Percentiles rank a stretch among this genome's conserved stretches.
Evolutionary conservation across 1,284 basidiomycete species (phyloP).

Genomic region (Ceratobasidium sp.): DNA sequence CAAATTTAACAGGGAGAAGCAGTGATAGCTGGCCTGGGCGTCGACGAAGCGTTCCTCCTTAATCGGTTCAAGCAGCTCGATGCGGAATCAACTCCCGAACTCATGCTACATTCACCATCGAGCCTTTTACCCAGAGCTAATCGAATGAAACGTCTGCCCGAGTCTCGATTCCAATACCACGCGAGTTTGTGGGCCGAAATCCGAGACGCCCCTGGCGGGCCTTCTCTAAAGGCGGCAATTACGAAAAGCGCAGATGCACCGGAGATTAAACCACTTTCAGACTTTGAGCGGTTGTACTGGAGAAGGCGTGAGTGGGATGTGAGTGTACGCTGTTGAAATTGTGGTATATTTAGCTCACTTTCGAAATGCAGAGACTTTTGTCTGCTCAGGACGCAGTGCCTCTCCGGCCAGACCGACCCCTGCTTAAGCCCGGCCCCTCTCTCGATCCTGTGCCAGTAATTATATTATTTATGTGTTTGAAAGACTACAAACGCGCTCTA

Average conservation of each 20-base stretch:
- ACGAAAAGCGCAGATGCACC: neutral
- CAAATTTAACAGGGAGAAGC: constrained; percentile 21
- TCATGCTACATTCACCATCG: constrained; percentile 2
- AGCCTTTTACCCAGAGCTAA: neutral
- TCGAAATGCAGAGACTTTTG: neutral
- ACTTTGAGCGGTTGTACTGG: constrained; percentile 4
- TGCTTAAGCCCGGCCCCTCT: neutral
- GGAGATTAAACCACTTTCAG: neutral
- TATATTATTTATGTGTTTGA: neutral
- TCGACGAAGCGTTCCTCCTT: constrained; percentile 19
- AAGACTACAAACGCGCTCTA: neutral
- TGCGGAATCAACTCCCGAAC: neutral
- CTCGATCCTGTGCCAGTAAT: neutral
- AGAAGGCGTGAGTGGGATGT: constrained; percentile 4
- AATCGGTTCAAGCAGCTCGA: neutral
- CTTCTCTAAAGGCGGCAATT: neutral
- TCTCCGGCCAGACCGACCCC: neutral
- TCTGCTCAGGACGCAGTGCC: neutral
- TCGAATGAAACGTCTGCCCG: neutral
- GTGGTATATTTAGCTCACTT: neutral
- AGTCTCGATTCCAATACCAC: neutral
- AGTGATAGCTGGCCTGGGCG: neutral
- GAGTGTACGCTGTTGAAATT: neutral
- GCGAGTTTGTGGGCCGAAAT: constrained; percentile 11
- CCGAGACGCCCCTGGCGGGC: neutral